Evolutionary conservation across 108 stramenopile genomes (phyloP).

Genomic region (Cylindrotheca fusiformis): DNA sequence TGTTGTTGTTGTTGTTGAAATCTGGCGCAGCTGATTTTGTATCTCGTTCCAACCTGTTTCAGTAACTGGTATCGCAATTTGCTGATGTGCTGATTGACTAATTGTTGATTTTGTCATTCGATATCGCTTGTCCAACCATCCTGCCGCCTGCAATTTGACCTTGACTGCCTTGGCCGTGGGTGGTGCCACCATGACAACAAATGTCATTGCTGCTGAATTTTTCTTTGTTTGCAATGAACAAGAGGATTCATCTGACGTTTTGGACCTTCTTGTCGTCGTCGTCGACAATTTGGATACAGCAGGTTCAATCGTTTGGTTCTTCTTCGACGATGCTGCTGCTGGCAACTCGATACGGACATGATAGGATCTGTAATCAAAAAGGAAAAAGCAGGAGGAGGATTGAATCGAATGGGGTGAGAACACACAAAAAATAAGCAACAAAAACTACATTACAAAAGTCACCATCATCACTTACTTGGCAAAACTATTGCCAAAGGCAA

Average conservation of each 20-base stretch:
- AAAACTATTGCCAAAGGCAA: slow-evolving; percentile 78
- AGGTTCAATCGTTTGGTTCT: background rate
- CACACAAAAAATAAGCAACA: too few species aligned
- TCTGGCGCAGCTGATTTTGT: background rate
- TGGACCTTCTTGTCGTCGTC: too few species aligned
- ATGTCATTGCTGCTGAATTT: background rate
- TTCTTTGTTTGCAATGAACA: too few species aligned
- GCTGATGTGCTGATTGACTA: slow-evolving; percentile 1
- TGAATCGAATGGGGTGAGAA: too few species aligned
- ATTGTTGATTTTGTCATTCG: slow-evolving; percentile 72
- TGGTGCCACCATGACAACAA: slow-evolving; percentile 57
- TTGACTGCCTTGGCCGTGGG: slow-evolving; percentile 60
- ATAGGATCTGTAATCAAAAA: background rate
- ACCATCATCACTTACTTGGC: slow-evolving; percentile 57
- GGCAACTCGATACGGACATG: too few species aligned
- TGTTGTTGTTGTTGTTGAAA: background rate
- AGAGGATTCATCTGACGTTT: too few species aligned
- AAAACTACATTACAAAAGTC: too few species aligned
- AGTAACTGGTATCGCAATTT: slow-evolving; percentile 56
- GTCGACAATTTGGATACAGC: background rate
- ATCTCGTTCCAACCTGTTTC: background rate
- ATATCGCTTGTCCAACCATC: slow-evolving; percentile 59
- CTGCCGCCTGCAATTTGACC: slow-evolving; percentile 33
- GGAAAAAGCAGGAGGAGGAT: background rate
- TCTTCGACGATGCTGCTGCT: background rate